Base-by-base conservation (phyloP, 495 filamentous ascomycete genomes). In the Daldinia decipiens region DNA sequence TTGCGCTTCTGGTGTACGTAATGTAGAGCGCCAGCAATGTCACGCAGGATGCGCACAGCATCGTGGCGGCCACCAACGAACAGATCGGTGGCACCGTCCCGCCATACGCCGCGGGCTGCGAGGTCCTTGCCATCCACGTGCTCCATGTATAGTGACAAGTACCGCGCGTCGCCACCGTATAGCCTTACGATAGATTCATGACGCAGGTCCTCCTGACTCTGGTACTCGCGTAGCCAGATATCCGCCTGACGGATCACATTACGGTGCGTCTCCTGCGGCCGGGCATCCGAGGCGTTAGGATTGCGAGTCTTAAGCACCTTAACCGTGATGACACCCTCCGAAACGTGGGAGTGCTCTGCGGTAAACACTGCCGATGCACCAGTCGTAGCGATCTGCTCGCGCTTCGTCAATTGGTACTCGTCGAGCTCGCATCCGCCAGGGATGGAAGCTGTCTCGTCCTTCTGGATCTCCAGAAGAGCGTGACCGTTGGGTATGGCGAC, bases 121-220 rank as follows among this genome's bases (percentile, higher is more conserved):
- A 85, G 75, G 47, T 85, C 82, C 43, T 78, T 78, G 15, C 80
- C 82, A 29, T 84, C 79, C n/a, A 84, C 77, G 29, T 84, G 81
- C 60, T 85, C 83, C 83, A 85, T 84, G 56, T 85, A 85, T 12
- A 85, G 60, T 6, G 82, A 84, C 58, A 85, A 64, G 61, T 79
- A 85, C 12, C 83, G 79, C 9, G 83, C 83, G 27, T 85, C 83
- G 39, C 82, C 82, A 29, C 82, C 82, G 57, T 85, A 82, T 12
- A 83, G 68, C 2, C 76, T 76, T 38, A 85, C 83, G 59, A 85
- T 85, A 45, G 79, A 83, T 51, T 80, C 75, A 71, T 85, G 83
- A 36, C 80, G 71, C 27, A 85, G 76, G 36, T 81, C 77, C 62
- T 82, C 78, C 56, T 84, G 83, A 65, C 78, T 81, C 52, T 80